Evolutionary conservation across 805 yeast genomes (phyloP), one percentile per base, ranked within the genome.

Genomic region (Candida maesae): DNA sequence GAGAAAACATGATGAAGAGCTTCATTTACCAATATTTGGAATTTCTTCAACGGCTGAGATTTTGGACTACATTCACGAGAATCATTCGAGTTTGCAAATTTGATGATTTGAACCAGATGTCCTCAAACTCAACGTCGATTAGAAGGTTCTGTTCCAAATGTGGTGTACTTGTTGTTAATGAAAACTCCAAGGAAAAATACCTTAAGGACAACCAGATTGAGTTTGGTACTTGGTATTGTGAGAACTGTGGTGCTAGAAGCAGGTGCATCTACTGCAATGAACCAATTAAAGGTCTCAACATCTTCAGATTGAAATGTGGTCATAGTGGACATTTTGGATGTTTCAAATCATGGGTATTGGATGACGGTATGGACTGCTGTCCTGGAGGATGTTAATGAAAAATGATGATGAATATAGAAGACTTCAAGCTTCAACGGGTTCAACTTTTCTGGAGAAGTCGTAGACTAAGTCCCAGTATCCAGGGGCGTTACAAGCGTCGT

Each of bases 311-410:
- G 37, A 73, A 67, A 19, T 91, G 98, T 66, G 97, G 96, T 0
- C 98, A 91, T 61, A 70, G 79, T 42, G 89, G 91, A 1, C 98
- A 91, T 63, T 78, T 78, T 55, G 81, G 79, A 3, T 91, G 98
- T 66, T 66, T 88, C 54, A 70, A 72, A 44, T 71, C 74, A 27
- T 91, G 97, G 97, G 80, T 85, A 53, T 58, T 80, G 16, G 79
- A 73, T 2, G 81, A 76, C 28, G 68, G 66, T 13, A 79, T 82
- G 68, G 55, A 63, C 3, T 86, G 78, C 41, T 90, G 98, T 58
- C 97, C 97, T 1, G 80, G 79, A 3, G 93, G 95, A 5, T 57
- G 61, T 38, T 15, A 28, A 33, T 31, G 27, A 19, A 23, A 21
- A n/a, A n/a, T n/a, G n/a, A n/a, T n/a, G n/a, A n/a, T n/a, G n/a